Evolutionary conservation across 2,329 filamentous ascomycete species (phyloP).

Genomic region (Pseudopyrenochaeta lycopersici): DNA sequence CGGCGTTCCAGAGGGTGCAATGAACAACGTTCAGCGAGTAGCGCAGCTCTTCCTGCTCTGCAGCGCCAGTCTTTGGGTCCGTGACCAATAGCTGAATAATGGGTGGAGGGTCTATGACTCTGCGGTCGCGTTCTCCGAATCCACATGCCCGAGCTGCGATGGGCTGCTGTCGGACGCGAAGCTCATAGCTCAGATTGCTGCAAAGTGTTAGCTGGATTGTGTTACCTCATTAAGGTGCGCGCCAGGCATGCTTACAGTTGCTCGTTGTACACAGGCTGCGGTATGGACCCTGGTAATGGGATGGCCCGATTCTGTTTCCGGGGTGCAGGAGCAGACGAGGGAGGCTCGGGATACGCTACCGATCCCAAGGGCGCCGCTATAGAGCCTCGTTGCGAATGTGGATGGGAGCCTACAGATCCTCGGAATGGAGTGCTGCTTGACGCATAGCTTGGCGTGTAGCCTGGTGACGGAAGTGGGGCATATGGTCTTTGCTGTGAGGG

Average conservation of each 20-base stretch:
- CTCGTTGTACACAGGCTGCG: constrained; percentile 50
- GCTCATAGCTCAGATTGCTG: constrained; percentile 55
- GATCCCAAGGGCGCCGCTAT: constrained; percentile 42
- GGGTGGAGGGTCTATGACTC: constrained; percentile 84
- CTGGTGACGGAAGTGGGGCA: constrained; percentile 48
- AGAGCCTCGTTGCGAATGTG: constrained; percentile 47
- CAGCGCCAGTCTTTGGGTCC: constrained; percentile 60
- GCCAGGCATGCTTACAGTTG: constrained; percentile 46
- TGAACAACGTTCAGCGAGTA: constrained; percentile 76
- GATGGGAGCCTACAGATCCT: constrained; percentile 48
- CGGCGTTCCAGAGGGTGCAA: constrained; percentile 78
- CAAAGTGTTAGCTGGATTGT: constrained; percentile 29
- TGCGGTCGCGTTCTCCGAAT: constrained; percentile 81
- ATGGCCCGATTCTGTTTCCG: constrained; percentile 39
- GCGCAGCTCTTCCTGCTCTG: constrained; percentile 67
- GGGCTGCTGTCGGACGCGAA: constrained; percentile 79
- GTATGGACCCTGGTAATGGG: constrained; percentile 49
- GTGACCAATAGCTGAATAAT: constrained; percentile 78
- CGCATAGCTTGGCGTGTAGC: constrained; percentile 51
- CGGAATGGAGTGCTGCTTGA: constrained; percentile 50
- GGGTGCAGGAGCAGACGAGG: constrained; percentile 37
- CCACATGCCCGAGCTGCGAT: constrained; percentile 81
- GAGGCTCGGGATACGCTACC: constrained; percentile 43
- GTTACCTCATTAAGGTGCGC: constrained; percentile 17
- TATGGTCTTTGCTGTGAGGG: constrained; percentile 44